Percentiles rank a stretch among this genome's conserved stretches.
These are phyloP conservation scores for Parathielavia appendiculata DNA, from an alignment of 495 filamentous ascomycete species.

Conservation along the genomic window DNA sequence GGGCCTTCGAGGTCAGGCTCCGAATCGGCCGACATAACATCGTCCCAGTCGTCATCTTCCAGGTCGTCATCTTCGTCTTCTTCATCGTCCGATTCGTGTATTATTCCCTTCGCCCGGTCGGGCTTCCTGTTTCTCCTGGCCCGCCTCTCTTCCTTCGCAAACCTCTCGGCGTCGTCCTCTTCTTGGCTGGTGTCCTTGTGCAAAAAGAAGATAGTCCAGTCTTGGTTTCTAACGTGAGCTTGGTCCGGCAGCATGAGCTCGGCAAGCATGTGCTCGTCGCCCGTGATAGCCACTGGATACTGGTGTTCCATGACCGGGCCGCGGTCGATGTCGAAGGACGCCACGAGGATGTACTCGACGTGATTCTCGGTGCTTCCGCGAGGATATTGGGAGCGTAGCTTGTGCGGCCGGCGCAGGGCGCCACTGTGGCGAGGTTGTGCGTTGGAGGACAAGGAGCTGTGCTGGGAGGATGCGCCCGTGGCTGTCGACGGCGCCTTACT, in stretches of 20 bases:
- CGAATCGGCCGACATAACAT: conserved; percentile 49
- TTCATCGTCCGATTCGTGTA: conserved; percentile 46
- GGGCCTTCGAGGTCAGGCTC: conserved; percentile 71
- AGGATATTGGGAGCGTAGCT: conserved; percentile 81
- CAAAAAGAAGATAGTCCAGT: conserved; percentile 99
- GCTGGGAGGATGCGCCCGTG: conserved; percentile 48
- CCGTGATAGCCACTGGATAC: conserved; percentile 87
- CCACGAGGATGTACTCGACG: conserved; percentile 99
- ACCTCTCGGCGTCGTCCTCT: conserved; percentile 61
- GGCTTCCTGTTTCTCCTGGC: conserved; percentile 39
- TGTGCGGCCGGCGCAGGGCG: conserved; percentile 39
- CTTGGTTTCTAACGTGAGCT: conserved; percentile 87
- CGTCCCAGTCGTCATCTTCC: conserved; percentile 52
- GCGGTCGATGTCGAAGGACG: conserved; percentile 93
- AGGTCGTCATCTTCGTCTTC: conserved; percentile 43
- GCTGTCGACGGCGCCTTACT: conserved; percentile 49
- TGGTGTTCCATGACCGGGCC: conserved; percentile 99
- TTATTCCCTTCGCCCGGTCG: conserved; percentile 50
- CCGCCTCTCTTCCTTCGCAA: conserved; percentile 47
- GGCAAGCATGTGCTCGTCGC: conserved; percentile 95
- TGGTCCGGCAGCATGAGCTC: conserved; percentile 99
- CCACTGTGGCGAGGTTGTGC: conserved; percentile 38
- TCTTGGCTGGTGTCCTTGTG: conserved; percentile 86
- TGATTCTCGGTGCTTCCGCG: conserved; percentile 74
- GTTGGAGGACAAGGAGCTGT: conserved; percentile 47